Evolutionary conservation across 2,329 filamentous ascomycete genomes (phyloP), one percentile per base, ranked within the genome.

Genomic region (Penicillium hesseltinei): DNA sequence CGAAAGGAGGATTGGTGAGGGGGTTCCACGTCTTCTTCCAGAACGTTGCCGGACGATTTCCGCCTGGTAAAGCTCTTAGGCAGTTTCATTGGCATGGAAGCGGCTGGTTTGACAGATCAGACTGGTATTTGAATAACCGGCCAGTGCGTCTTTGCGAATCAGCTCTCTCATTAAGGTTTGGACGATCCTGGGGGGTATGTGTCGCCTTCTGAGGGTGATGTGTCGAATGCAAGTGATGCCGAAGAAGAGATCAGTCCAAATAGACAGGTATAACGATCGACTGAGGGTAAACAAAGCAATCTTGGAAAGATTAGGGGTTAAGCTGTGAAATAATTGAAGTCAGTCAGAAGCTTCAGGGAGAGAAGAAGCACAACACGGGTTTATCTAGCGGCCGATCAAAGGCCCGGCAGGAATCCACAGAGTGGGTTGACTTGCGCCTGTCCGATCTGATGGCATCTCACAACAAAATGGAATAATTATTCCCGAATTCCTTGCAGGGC

Each of bases 21-120:
- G 31, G 72, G 70, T 56, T 74, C 73, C 40, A 74, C 67, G 51
- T 81, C 78, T 31, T 81, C 78, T 31, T 84, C 82, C 60, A 84
- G 71, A 51, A 74, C 77, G 73, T 82, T 82, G 47, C 79, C 81
- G 59, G 81, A 80, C 57, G 81, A 83, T 71, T 83, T 83, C 64
- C 82, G 79, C 66, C 81, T 77, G 62, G 73, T 71, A 66, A 84
- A 83, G 58, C 75, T 73, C 67, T 82, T 83, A 51, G 81, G 79
- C 48, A 82, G 72, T 71, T 83, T 83, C 69, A 82, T 83, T 67
- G 81, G 81, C 81, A 83, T 83, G 33, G 52, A 36, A 25, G 54
- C 23, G 47, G 36, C 21, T 45, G 27, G 29, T 51, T 11, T 33
- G 17, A 52, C 10, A 35, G 39, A 42, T 31, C 23, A 33, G 31